Percentiles rank a stretch among this genome's conserved stretches.
phyloP scores from a whole-genome alignment of 1,139 yeast genomes.

The Blastobotrys capitulatus region DNA sequence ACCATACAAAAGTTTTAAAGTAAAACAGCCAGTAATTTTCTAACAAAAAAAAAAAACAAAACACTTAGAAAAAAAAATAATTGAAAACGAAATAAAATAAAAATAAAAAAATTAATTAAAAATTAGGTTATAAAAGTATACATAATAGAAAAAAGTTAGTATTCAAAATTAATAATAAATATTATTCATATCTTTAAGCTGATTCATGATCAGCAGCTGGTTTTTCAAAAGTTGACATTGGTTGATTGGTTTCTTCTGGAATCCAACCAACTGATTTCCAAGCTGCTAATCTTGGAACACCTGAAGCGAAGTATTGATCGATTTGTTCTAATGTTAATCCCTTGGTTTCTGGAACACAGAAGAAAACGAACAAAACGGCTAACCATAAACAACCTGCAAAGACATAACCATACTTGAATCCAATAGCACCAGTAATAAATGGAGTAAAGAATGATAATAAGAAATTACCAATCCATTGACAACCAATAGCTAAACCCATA shows the following conservation, averaged over 20 bases:
- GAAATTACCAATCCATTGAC: conserved; percentile 78
- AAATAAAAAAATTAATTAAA: no score
- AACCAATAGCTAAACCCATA: conserved; percentile 62
- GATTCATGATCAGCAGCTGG: neutral
- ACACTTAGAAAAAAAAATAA: neutral
- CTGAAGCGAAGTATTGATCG: conserved; percentile 41
- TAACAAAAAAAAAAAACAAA: neutral
- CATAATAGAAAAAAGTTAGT: neutral
- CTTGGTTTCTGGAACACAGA: conserved; percentile 55
- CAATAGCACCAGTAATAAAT: conserved; percentile 43
- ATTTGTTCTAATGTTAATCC: conserved; percentile 56
- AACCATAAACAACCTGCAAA: conserved; percentile 67
- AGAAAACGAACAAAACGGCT: conserved; percentile 49
- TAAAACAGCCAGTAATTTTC: no score
- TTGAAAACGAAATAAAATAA: neutral
- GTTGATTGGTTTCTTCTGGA: conserved; percentile 4
- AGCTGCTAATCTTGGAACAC: conserved; percentile 20
- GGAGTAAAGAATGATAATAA: conserved; percentile 47
- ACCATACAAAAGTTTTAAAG: no score
- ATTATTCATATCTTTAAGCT: no score
- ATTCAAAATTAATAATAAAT: no score
- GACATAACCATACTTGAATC: conserved; percentile 65
- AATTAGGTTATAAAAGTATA: neutral
- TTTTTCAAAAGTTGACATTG: conserved; percentile 7
- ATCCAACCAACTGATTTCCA: conserved; percentile 23